These are phyloP conservation scores for Phytophthora uliginosa DNA, from an alignment of 352 stramenopile species.

Conservation along the genomic window DNA sequence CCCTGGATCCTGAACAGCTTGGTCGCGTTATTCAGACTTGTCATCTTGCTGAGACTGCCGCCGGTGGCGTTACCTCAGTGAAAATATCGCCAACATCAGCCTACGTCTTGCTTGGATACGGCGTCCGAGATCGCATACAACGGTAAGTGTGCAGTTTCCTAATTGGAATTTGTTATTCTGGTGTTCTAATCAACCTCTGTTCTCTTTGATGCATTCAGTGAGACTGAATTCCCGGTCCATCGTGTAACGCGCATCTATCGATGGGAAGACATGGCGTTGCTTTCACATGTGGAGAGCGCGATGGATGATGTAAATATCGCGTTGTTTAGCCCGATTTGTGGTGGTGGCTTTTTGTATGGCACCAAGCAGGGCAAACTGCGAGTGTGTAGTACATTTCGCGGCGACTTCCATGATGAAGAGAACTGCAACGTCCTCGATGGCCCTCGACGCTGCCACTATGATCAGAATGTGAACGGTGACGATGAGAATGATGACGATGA, in stretches of 20 bases:
- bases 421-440: slow-evolving; percentile 89
- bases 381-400: slow-evolving; percentile 87
- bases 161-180: background rate
- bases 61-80: slow-evolving; percentile 89
- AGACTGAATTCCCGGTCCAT: slow-evolving; percentile 86
- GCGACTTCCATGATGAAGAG: slow-evolving; percentile 74
- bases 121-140: slow-evolving; percentile 87
- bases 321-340: slow-evolving; percentile 97
- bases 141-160: slow-evolving; percentile 46
- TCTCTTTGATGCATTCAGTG: slow-evolving; percentile 40
- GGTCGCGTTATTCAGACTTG: slow-evolving; percentile 86
- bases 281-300: slow-evolving; percentile 86
- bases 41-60: slow-evolving; percentile 81
- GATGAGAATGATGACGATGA: slow-evolving; percentile 66
- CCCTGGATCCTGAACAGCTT: slow-evolving; percentile 80
- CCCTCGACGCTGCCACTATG: slow-evolving; percentile 66
- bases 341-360: slow-evolving; percentile 98
- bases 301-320: slow-evolving; percentile 99
- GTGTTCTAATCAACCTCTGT: slow-evolving; percentile 9
- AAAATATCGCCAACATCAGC: slow-evolving; percentile 91
- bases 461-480: slow-evolving; percentile 63
- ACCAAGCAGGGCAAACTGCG: slow-evolving; percentile 97
- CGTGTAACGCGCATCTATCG: slow-evolving; percentile 91
- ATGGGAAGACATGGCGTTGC: slow-evolving; percentile 91
- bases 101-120: slow-evolving; percentile 89